phyloP scores from a whole-genome alignment of 495 filamentous ascomycete species.

The Aspergillus diversus region DNA sequence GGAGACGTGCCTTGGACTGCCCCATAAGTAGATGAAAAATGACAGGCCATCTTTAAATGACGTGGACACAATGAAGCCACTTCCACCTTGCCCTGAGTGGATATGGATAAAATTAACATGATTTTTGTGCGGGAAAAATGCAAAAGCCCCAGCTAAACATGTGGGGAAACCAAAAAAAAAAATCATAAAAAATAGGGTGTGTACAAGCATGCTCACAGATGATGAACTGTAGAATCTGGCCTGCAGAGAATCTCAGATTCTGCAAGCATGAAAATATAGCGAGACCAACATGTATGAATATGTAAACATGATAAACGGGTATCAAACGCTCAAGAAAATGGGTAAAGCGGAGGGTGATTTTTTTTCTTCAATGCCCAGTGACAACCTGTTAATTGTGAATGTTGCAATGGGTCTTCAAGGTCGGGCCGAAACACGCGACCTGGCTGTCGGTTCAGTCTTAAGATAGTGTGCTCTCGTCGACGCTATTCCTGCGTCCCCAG shows the following conservation, averaged over 20 bases:
- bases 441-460: constrained; percentile 18
- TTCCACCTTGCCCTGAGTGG: not conserved
- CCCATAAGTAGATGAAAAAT: not conserved
- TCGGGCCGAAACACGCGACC: not conserved
- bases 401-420: constrained; percentile 7
- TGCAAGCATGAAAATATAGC: constrained; percentile 3
- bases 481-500: constrained; percentile 85
- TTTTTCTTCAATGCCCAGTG: not conserved
- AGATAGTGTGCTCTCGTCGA: constrained; percentile 51
- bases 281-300: constrained; percentile 19
- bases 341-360: not conserved
- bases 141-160: not conserved
- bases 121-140: not conserved
- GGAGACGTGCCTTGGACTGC: not conserved
- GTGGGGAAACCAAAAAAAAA: not conserved
- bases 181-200: constrained; percentile 6
- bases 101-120: not conserved
- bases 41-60: not conserved
- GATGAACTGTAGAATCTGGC: constrained; percentile 13
- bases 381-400: constrained; percentile 8
- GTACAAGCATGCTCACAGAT: constrained; percentile 16
- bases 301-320: constrained; percentile 26
- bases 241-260: constrained; percentile 19
- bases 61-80: not conserved
- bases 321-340: constrained; percentile 25